Conservation (phyloP, 2,329 filamentous ascomycete genomes). For the Phaeosphaeria sp. region DNA sequence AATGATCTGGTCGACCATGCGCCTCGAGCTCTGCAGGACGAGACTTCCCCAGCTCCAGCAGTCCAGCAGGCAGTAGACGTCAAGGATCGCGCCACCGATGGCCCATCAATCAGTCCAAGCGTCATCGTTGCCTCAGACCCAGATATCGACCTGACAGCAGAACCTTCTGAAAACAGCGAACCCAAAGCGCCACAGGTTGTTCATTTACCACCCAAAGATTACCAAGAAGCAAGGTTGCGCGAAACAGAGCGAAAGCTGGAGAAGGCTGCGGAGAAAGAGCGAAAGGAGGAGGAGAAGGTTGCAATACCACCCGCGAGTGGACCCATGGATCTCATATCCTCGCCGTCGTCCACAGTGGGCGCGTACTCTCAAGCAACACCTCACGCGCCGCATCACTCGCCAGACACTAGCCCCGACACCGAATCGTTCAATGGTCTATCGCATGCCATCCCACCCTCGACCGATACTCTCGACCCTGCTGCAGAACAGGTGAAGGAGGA, state of each 20-base stretch:
- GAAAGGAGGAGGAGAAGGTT: conserved; percentile 47
- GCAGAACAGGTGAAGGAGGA: conserved; percentile 58
- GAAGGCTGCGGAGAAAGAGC: conserved; percentile 43
- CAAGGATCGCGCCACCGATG: conserved; percentile 17
- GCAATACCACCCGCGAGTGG: conserved; percentile 31
- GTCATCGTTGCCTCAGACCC: conserved; percentile 35
- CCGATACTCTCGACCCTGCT: conserved; percentile 41
- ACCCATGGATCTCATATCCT: conserved; percentile 49
- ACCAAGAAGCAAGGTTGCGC: conserved; percentile 55
- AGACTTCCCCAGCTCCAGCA: conserved; percentile 13
- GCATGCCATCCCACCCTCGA: conserved; percentile 21
- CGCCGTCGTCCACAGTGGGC: conserved; percentile 69
- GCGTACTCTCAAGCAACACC: conserved; percentile 77
- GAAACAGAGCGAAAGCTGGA: conserved; percentile 51
- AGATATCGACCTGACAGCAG: conserved; percentile 32
- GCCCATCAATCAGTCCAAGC: conserved; percentile 29
- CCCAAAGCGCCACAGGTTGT: conserved; percentile 45
- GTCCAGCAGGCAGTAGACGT: conserved; percentile 16
- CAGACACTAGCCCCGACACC: conserved; percentile 76
- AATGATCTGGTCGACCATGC: conserved; percentile 19
- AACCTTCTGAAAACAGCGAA: conserved; percentile 6
- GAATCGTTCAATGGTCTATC: conserved; percentile 53
- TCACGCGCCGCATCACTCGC: conserved; percentile 69
- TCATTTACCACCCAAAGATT: conserved; percentile 58
- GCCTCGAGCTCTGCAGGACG: conserved; percentile 5